phyloP scores from a whole-genome alignment of 257 asterid genomes.

The Buddleja alternifolia region DNA sequence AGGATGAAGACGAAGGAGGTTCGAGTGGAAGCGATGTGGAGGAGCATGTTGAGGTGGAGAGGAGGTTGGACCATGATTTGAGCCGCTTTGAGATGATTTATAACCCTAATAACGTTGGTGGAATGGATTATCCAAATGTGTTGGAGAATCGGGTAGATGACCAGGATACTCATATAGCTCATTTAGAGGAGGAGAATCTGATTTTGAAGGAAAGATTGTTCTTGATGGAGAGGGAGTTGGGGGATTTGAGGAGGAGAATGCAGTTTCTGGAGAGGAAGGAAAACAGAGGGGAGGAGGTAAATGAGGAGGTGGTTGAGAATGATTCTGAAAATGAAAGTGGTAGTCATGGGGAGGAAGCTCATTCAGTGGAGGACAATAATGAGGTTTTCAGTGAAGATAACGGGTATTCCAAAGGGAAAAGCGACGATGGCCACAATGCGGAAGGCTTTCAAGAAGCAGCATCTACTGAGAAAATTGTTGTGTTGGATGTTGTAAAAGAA shows the following conservation, averaged over 20 bases:
- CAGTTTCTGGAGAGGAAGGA: slow-evolving; percentile 58
- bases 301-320: slow-evolving; percentile 68
- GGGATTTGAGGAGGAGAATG: slow-evolving; percentile 72
- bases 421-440: slow-evolving; percentile 9
- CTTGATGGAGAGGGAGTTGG: slow-evolving; percentile 79
- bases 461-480: slow-evolving; percentile 9
- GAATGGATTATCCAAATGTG: slow-evolving; percentile 55
- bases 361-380: slow-evolving; percentile 54
- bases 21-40: slow-evolving; percentile 87
- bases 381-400: slow-evolving; percentile 49
- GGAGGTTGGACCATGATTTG: slow-evolving; percentile 82
- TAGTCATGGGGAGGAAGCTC: slow-evolving; percentile 58
- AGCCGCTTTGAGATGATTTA: slow-evolving; percentile 85
- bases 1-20: slow-evolving; percentile 69
- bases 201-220: slow-evolving; percentile 79
- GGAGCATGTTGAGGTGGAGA: slow-evolving; percentile 83
- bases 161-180: slow-evolving; percentile 79
- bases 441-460: slow-evolving; percentile 20
- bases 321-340: slow-evolving; percentile 67
- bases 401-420: slow-evolving; percentile 29
- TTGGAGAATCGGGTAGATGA: slow-evolving; percentile 84
- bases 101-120: slow-evolving; percentile 48
- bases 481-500: slow-evolving; percentile 18
- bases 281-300: slow-evolving; percentile 41
- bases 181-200: slow-evolving; percentile 76